These are phyloP conservation scores for Fusarium mundagurra DNA, from an alignment of 2,329 filamentous ascomycete genomes.

Conservation along the genomic window DNA sequence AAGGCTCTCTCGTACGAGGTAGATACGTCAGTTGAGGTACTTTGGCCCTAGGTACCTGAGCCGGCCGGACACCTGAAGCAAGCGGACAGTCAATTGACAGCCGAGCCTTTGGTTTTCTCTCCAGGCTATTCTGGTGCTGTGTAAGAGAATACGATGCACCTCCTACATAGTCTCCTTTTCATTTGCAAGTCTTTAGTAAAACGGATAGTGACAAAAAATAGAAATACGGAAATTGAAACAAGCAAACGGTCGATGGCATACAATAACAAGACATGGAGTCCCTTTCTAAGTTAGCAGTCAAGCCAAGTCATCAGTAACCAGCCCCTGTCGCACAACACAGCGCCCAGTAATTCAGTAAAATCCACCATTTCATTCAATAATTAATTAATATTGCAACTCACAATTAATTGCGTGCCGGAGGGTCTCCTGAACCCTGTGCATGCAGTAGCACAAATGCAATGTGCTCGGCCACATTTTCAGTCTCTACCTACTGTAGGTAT, in stretches of 20 bases:
- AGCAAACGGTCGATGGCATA: slow-evolving; percentile 12
- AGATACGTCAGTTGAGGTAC: slow-evolving; percentile 44
- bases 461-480: slow-evolving; percentile 26
- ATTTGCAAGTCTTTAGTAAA: neutral
- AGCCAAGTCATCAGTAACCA: neutral
- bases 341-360: slow-evolving; percentile 30
- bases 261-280: slow-evolving; percentile 20
- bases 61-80: slow-evolving; percentile 33
- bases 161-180: neutral
- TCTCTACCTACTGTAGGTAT: slow-evolving; percentile 3
- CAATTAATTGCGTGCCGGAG: slow-evolving; percentile 14
- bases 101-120: neutral
- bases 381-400: slow-evolving; percentile 33
- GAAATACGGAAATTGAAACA: slow-evolving; percentile 43
- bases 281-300: neutral
- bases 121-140: slow-evolving; percentile 23
- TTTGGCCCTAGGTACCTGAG: slow-evolving; percentile 32
- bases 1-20: slow-evolving; percentile 38
- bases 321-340: slow-evolving; percentile 33
- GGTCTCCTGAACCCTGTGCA: slow-evolving; percentile 8
- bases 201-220: slow-evolving; percentile 30
- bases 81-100: slow-evolving; percentile 12
- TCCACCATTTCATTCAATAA: slow-evolving; percentile 16
- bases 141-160: slow-evolving; percentile 25
- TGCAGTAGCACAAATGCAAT: slow-evolving; percentile 30